Evolutionary conservation across 2,329 filamentous ascomycete genomes (phyloP).

Genomic region (Nannizziopsis barbatae): DNA sequence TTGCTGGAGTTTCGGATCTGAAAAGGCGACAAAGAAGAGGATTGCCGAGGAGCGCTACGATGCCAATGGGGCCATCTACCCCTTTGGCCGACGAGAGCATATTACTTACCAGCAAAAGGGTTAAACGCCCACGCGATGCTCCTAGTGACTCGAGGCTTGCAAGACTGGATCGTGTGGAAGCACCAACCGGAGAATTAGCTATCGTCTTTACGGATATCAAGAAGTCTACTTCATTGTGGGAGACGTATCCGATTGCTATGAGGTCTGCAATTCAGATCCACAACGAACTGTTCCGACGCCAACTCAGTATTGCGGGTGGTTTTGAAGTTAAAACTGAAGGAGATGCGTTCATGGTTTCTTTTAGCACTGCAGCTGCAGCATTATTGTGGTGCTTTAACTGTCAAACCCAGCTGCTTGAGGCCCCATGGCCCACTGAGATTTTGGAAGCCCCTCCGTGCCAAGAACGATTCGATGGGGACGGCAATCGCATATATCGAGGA

Average conservation of each 20-base stretch:
- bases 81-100: conserved; percentile 54
- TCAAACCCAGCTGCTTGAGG: conserved; percentile 74
- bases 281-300: conserved; percentile 91
- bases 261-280: conserved; percentile 92
- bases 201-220: conserved; percentile 99
- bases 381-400: conserved; percentile 94
- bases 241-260: conserved; percentile 91
- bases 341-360: conserved; percentile 98
- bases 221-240: conserved; percentile 92
- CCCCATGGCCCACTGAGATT: conserved; percentile 88
- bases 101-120: conserved; percentile 52
- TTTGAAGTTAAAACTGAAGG: conserved; percentile 99
- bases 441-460: conserved; percentile 76
- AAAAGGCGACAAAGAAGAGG: conserved; percentile 71
- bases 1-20: conserved; percentile 83
- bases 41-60: conserved; percentile 61
- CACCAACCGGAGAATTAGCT: conserved; percentile 78
- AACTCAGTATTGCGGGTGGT: conserved; percentile 83
- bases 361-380: conserved; percentile 88
- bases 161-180: conserved; percentile 80
- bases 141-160: conserved; percentile 77
- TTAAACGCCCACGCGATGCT: conserved; percentile 47
- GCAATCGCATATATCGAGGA: conserved; percentile 82
- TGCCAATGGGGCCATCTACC: conserved; percentile 65
- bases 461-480: conserved; percentile 69